A percentile compares a stretch with the other conserved stretches of the same genome.
These are phyloP conservation scores for Penicillium psychrosexuale DNA, from an alignment of 2,329 filamentous ascomycete genomes.

Conservation along the genomic window DNA sequence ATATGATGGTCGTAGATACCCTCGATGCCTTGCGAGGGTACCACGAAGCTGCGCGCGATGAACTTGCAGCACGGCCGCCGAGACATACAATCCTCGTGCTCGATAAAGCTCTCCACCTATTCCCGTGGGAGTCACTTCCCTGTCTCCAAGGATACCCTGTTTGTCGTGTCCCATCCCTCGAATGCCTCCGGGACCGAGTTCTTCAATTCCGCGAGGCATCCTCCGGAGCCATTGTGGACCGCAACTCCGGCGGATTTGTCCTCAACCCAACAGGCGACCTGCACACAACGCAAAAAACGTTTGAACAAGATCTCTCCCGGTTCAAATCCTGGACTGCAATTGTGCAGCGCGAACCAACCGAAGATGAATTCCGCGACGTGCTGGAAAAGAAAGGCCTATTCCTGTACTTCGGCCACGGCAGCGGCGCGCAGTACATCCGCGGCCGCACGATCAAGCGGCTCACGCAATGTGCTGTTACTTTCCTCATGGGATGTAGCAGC, in stretches of 20 bases:
- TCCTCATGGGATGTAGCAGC: conserved; percentile 93
- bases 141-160: conserved; percentile 77
- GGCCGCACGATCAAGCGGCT: conserved; percentile 77
- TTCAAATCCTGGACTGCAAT: conserved; percentile 64
- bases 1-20: conserved; percentile 82
- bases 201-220: conserved; percentile 46
- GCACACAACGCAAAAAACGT: conserved; percentile 71
- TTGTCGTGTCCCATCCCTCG: conserved; percentile 82
- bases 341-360: conserved; percentile 65
- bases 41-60: conserved; percentile 51
- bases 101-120: conserved; percentile 84
- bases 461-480: conserved; percentile 72
- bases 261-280: conserved; percentile 88
- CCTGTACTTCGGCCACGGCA: conserved; percentile 95
- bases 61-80: conserved; percentile 33
- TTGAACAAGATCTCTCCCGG: conserved; percentile 62
- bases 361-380: conserved; percentile 69
- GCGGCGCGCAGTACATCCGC: conserved; percentile 89
- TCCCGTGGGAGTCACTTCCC: conserved; percentile 94
- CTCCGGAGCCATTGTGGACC: conserved; percentile 24
- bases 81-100: conserved; percentile 81
- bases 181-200: conserved; percentile 74
- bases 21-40: conserved; percentile 80
- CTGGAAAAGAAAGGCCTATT: conserved; percentile 68
- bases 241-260: conserved; percentile 60